Evolutionary conservation across 2,329 filamentous ascomycete genomes (phyloP).

Genomic region (Neobulgaria alba): DNA sequence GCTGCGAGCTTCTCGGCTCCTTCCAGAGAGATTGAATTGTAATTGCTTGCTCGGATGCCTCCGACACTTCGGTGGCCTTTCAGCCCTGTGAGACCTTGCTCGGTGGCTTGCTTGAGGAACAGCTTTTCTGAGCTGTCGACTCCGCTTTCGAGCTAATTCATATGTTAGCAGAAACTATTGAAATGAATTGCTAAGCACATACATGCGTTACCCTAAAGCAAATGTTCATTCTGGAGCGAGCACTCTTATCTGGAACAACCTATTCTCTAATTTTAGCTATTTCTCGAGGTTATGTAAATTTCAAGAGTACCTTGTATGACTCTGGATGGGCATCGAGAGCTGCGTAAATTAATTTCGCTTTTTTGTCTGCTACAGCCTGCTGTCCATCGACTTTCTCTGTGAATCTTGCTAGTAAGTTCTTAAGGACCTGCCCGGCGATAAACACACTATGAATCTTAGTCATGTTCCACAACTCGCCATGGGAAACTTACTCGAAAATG

Average conservation of each 20-base stretch:
- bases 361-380: constrained; percentile 62
- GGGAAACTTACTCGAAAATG: constrained; percentile 63
- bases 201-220: constrained; percentile 67
- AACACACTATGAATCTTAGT: constrained; percentile 53
- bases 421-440: constrained; percentile 81
- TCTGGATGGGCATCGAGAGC: constrained; percentile 65
- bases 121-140: constrained; percentile 65
- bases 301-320: constrained; percentile 60
- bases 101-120: constrained; percentile 67
- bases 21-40: constrained; percentile 70
- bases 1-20: constrained; percentile 59
- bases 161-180: constrained; percentile 3
- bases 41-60: constrained; percentile 80
- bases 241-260: constrained; percentile 65
- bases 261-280: constrained; percentile 5
- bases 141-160: constrained; percentile 34
- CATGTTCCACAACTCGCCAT: not conserved
- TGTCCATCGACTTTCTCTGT: constrained; percentile 68
- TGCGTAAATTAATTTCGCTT: constrained; percentile 68
- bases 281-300: too few relatives aligned
- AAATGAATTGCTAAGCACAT: constrained; percentile 10
- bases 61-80: constrained; percentile 86
- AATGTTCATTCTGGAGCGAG: constrained; percentile 86
- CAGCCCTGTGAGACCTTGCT: constrained; percentile 63
- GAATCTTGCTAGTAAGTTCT: constrained; percentile 58